Percentiles rank a stretch among this genome's conserved stretches.
These are phyloP conservation scores for Forsythia viridissima DNA, from an alignment of 257 asterid species.

Conservation along the genomic window DNA sequence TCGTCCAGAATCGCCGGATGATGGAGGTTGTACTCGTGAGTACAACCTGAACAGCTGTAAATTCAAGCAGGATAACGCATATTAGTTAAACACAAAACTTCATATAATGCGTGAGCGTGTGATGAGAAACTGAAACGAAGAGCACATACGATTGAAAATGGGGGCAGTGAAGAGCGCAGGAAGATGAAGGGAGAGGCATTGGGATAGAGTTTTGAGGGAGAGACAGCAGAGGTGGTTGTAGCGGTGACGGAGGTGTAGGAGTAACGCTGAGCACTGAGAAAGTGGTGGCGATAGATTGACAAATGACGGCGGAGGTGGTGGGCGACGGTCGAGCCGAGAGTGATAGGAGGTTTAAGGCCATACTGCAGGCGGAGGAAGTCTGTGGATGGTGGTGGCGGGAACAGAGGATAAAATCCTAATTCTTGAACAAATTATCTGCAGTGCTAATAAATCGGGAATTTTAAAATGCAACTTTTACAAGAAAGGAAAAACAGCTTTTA, in stretches of 20 bases:
- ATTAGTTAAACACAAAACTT: background rate
- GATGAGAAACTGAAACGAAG: background rate
- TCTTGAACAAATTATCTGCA: background rate
- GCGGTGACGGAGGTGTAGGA: slow-evolving; percentile 18
- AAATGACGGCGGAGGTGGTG: slow-evolving; percentile 31
- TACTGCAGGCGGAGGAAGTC: slow-evolving; percentile 8
- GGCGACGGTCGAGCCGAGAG: slow-evolving; percentile 25
- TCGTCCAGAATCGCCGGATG: slow-evolving; percentile 68
- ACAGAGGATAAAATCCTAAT: background rate
- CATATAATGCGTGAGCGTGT: background rate
- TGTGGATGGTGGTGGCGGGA: slow-evolving; percentile 36
- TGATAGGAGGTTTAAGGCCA: slow-evolving; percentile 38
- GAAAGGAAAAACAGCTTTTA: too few relatives aligned
- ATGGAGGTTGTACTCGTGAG: slow-evolving; percentile 78
- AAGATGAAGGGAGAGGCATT: slow-evolving; percentile 39
- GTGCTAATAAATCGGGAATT: background rate
- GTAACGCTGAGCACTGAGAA: slow-evolving; percentile 25
- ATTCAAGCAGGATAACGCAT: background rate
- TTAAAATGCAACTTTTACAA: too few relatives aligned
- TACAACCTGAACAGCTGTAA: slow-evolving; percentile 94
- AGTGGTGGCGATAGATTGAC: slow-evolving; percentile 27
- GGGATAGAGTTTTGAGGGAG: slow-evolving; percentile 27
- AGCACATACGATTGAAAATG: slow-evolving; percentile 64
- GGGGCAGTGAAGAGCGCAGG: slow-evolving; percentile 70
- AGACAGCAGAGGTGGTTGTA: slow-evolving; percentile 20